Base-by-base conservation (phyloP, 2,329 filamentous ascomycete species). In the Talaromyces amestolkiae region DNA sequence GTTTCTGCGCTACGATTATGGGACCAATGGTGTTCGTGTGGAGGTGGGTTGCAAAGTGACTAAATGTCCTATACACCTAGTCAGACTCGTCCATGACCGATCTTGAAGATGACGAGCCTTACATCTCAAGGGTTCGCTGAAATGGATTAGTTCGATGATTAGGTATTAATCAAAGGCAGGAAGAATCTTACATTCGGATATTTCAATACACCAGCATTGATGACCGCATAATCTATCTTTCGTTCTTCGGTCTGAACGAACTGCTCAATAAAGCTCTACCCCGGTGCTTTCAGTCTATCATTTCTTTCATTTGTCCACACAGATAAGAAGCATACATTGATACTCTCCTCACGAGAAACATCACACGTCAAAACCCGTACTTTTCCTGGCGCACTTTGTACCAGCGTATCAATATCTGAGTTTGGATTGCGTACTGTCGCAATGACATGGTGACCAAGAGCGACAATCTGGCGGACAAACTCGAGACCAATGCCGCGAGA, bases 21-120 rank as follows among this genome's bases (percentile, higher is more conserved):
- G 85, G 85, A 0, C 85, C 85, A 64, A 87, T 84, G 17, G 84
- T 84, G 72, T 87, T 87, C 47, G 84, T 86, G 63, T 84, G 80
- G 4, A 87, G 77, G 69, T 87, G 85, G 66, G 83, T 80, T 11
- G 82, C 78, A 67, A 87, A 86, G 51, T 82, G 78, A 37, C 81
- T 75, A 71, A 84, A 86, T 7, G 83, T 82, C 61, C 83, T 85
- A 58, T 33, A 15, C 31, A 7, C 27, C 7, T 31, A 61, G 27
- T 53, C 75, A 78, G 68, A 74, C 84, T 81, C 83, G 71, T 70
- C 84, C 82, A n/a, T 53, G 2, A 66, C 81, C 83, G 10, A 3
- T 41, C n/a, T 5, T n/a, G 3, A 43, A 15, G 10, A 7, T n/a
- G 17, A 10, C 13, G 13, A 47, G 22, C 19, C 56, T 22, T 47